Percentiles rank a stretch among this genome's conserved stretches.
phyloP scores from a whole-genome alignment of 768 basidiomycete species.

The Leccinum pellstonianum region DNA sequence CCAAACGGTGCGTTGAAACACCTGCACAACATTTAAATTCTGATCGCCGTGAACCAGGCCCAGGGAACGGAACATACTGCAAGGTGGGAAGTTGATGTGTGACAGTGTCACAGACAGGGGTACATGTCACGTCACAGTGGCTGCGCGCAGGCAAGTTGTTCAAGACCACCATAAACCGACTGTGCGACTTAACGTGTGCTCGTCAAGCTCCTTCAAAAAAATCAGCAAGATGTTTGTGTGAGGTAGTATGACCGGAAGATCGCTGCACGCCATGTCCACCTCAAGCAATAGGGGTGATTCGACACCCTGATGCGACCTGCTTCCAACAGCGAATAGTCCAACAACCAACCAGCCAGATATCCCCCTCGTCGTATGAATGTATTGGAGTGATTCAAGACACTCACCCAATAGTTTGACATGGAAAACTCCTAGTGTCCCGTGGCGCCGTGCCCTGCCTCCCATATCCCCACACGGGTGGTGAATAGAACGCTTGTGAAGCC shows the following conservation, averaged over 20 bases:
- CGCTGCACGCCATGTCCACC: slow-evolving; percentile 1
- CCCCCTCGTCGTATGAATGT: slow-evolving; percentile 24
- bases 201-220: slow-evolving; percentile 23
- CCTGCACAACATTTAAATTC: neutral
- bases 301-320: slow-evolving; percentile 1
- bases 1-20: slow-evolving; percentile 3
- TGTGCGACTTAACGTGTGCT: slow-evolving; percentile 33
- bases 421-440: neutral
- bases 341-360: slow-evolving; percentile 12
- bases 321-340: slow-evolving; percentile 3
- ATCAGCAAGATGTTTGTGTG: slow-evolving; percentile 27
- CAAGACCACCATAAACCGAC: slow-evolving; percentile 26
- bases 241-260: slow-evolving; percentile 24
- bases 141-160: slow-evolving; percentile 28
- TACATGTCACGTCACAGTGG: slow-evolving; percentile 27
- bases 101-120: slow-evolving; percentile 32
- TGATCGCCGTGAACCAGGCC: neutral
- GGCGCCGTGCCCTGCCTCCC: slow-evolving; percentile 9
- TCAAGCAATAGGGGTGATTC: slow-evolving; percentile 11
- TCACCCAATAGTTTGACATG: slow-evolving; percentile 26
- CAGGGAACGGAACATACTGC: slow-evolving; percentile 2
- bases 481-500: slow-evolving; percentile 15
- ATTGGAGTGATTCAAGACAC: slow-evolving; percentile 34
- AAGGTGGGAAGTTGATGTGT: slow-evolving; percentile 14
- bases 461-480: slow-evolving; percentile 6